A percentile compares a stretch with the other conserved stretches of the same genome.
These are phyloP conservation scores for Alternaria burnsii DNA, from an alignment of 2,329 filamentous ascomycete genomes.

Conservation along the genomic window DNA sequence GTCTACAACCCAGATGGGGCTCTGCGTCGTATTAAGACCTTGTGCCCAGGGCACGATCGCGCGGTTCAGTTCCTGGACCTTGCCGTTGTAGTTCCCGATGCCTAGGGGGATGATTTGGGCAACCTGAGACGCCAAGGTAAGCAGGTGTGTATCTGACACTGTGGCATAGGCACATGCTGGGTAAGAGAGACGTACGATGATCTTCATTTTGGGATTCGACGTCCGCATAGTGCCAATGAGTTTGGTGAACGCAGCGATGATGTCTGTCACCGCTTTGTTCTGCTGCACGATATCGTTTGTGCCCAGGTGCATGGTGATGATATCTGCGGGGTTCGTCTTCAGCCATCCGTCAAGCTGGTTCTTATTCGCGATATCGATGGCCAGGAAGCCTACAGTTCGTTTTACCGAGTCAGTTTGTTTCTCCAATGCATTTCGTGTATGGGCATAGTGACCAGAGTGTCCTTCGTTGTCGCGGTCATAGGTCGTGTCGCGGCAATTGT, in stretches of 20 bases:
- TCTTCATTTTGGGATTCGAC: constrained; percentile 55
- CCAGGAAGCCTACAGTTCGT: constrained; percentile 46
- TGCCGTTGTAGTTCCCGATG: constrained; percentile 45
- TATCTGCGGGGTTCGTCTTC: constrained; percentile 54
- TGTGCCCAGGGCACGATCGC: constrained; percentile 53
- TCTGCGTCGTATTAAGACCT: constrained; percentile 51
- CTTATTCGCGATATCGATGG: constrained; percentile 55
- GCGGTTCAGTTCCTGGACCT: constrained; percentile 51
- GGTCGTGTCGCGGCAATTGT: constrained; percentile 48
- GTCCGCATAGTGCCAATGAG: constrained; percentile 48
- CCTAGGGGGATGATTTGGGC: constrained; percentile 54
- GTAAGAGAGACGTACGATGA: constrained; percentile 47
- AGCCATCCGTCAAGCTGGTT: constrained; percentile 57
- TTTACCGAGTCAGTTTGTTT: background rate
- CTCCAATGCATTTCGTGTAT: background rate
- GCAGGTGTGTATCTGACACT: background rate
- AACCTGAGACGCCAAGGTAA: constrained; percentile 36
- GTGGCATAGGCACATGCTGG: background rate
- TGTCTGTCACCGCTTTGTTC: constrained; percentile 46
- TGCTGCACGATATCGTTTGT: constrained; percentile 57
- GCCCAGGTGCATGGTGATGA: constrained; percentile 58
- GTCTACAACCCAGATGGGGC: constrained; percentile 55
- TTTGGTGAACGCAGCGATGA: constrained; percentile 54
- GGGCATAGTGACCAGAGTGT: constrained; percentile 45
- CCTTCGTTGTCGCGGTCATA: constrained; percentile 58